phyloP scores from a whole-genome alignment of 2,329 filamentous ascomycete genomes.

The Scedosporium minutisporum region DNA sequence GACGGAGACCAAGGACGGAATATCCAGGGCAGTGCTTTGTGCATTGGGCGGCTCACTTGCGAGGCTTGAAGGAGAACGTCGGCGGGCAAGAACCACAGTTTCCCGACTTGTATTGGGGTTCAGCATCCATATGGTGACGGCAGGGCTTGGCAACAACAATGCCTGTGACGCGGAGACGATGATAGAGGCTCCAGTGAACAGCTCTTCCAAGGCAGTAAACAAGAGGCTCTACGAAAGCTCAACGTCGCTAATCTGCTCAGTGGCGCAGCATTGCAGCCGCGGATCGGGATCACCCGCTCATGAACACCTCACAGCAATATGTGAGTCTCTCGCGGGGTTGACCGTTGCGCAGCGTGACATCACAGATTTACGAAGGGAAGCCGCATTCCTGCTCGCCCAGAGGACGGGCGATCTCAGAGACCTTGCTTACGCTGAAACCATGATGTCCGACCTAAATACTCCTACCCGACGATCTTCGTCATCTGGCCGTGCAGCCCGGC shows the following conservation, averaged over 20 bases:
- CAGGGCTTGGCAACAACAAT: background rate
- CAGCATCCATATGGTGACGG: background rate
- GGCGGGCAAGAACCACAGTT: background rate
- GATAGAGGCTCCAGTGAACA: conserved; percentile 5
- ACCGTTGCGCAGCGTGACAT: conserved; percentile 22
- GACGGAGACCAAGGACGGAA: background rate
- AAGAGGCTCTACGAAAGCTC: conserved; percentile 19
- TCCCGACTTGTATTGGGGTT: background rate
- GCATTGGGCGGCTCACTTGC: conserved; percentile 3
- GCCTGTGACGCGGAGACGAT: background rate
- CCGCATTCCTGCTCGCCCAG: conserved; percentile 42
- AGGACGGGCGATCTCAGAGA: conserved; percentile 43
- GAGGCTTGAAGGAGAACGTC: background rate
- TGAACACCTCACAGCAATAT: conserved; percentile 29
- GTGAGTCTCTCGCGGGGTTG: conserved; percentile 26
- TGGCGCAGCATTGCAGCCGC: conserved; percentile 38
- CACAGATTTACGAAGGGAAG: conserved; percentile 31
- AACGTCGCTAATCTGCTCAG: conserved; percentile 30
- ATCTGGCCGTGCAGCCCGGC: background rate
- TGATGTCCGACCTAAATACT: conserved; percentile 13
- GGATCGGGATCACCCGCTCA: conserved; percentile 26
- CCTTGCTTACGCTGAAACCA: conserved; percentile 41
- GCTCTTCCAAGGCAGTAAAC: background rate
- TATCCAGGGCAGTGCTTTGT: background rate
- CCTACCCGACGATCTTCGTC: background rate